Base-by-base conservation (phyloP, 2,329 filamentous ascomycete species). In the Metarhizium sp. region DNA sequence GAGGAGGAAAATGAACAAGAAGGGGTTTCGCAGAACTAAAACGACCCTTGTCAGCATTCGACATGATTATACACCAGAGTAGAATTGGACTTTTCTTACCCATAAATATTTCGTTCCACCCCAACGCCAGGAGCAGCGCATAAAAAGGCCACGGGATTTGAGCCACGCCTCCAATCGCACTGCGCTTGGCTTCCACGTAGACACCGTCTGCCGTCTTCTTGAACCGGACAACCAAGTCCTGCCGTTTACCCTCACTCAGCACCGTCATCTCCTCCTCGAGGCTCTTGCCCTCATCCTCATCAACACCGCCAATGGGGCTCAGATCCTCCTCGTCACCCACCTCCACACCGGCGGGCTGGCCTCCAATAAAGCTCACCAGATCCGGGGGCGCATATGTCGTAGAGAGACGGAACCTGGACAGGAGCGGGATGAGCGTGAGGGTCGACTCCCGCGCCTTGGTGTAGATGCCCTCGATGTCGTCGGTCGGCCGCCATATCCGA, bases 181-280 rank as follows among this genome's bases (percentile, higher is more conserved):
- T 92, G 57, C 94, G 84, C 79, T 99, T 99, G 51, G 94, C 94
- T 75, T 99, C 94, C 46, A 99, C 92, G 65, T 96, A 99, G 4
- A 99, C 92, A 7, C 92, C 94, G 68, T 99, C 94, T 1, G 94
- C 94, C 40, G 90, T 94, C 80, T 97, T 97, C 80, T 96, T 97
- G 80, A 99, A 99, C 55, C 94, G 82, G 14, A 95, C 87, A 10
- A 91, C 90, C 32, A 99, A 80, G 68, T 99, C 92, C 67, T 95
- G 89, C 58, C 89, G 83, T 74, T 96, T 96, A 60, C 84, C 80
- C 71, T 97, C 92, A 65, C 86, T 87, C 50, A 99, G 79, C n/a
- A 97, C 83, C 0, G 89, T 94, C 85, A 95, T 96, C 73, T 99
- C 94, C 69, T 97, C 94, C 66, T 96, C 92, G 25, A 96, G 75